Conservation (phyloP, 805 yeast genomes). For the Ogataea dorogensis region DNA sequence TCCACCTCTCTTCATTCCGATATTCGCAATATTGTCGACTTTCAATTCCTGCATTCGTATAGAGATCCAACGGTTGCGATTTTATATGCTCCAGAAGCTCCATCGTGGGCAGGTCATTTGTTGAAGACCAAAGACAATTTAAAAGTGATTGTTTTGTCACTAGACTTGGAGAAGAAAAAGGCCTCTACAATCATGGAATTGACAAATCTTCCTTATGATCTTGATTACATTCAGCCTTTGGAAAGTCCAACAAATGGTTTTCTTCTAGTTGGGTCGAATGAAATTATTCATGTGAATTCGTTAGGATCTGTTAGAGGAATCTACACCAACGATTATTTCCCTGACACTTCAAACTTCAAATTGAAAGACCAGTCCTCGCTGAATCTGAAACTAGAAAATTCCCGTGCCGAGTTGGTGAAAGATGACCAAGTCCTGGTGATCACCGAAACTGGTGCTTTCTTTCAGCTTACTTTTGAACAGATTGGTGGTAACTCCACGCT, state of each 20-base stretch:
- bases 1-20: constrained; percentile 55
- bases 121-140: constrained; percentile 61
- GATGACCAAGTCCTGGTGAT: constrained; percentile 40
- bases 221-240: constrained; percentile 62
- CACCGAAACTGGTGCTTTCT: constrained; percentile 43
- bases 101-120: constrained; percentile 77
- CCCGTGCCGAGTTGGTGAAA: constrained; percentile 37
- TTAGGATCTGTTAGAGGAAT: constrained; percentile 66
- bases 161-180: constrained; percentile 55
- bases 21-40: constrained; percentile 63
- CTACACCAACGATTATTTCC: constrained; percentile 57
- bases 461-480: constrained; percentile 32
- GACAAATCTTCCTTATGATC: constrained; percentile 70
- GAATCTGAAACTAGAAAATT: constrained; percentile 55
- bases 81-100: constrained; percentile 32
- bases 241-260: constrained; percentile 68
- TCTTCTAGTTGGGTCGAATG: constrained; percentile 70
- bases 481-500: constrained; percentile 38
- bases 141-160: constrained; percentile 59
- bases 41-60: constrained; percentile 69
- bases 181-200: constrained; percentile 70
- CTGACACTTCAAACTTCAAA: constrained; percentile 39
- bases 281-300: constrained; percentile 74
- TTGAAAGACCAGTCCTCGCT: constrained; percentile 48
- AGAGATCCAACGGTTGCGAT: constrained; percentile 69